Conservation (phyloP, 2,329 filamentous ascomycete genomes). For the Cladobotryum protrusum region DNA sequence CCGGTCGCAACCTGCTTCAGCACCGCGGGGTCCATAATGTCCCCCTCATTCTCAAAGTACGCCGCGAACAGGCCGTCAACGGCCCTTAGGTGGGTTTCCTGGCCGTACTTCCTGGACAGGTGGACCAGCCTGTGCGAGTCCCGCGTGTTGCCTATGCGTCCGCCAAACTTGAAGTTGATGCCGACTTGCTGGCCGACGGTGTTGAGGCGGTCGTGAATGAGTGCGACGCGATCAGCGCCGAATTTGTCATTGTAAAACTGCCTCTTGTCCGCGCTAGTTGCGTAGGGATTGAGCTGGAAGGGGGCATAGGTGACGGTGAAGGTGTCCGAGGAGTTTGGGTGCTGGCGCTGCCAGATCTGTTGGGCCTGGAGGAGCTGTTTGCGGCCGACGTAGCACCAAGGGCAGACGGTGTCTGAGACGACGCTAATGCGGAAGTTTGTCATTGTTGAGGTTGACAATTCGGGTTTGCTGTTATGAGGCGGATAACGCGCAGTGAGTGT, state of each 20-base stretch:
- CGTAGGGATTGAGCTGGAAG: slow-evolving; percentile 36
- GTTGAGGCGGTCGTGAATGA: slow-evolving; percentile 25
- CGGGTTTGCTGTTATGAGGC: too few relatives aligned
- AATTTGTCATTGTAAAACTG: slow-evolving; percentile 43
- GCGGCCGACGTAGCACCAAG: slow-evolving; percentile 47
- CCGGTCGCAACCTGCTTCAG: slow-evolving; percentile 28
- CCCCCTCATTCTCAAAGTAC: slow-evolving; percentile 37
- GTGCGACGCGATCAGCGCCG: slow-evolving; percentile 52
- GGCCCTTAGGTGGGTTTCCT: slow-evolving; percentile 51
- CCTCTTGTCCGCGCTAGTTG: slow-evolving; percentile 30
- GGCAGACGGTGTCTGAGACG: slow-evolving; percentile 45
- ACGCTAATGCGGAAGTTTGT: slow-evolving; percentile 44
- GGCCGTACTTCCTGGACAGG: slow-evolving; percentile 42
- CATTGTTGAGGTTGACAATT: slow-evolving; percentile 41
- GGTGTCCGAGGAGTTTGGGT: slow-evolving; percentile 51
- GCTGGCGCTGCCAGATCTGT: slow-evolving; percentile 30
- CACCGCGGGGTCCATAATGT: slow-evolving; percentile 36
- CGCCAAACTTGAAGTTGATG: slow-evolving; percentile 46
- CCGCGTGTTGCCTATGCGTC: slow-evolving; percentile 37
- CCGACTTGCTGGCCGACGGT: slow-evolving; percentile 28
- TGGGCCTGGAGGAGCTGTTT: slow-evolving; percentile 42
- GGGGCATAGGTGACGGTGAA: slow-evolving; percentile 43
- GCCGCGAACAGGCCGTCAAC: slow-evolving; percentile 37
- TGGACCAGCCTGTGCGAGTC: slow-evolving; percentile 44
- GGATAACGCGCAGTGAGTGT: neutral